Conservation (phyloP, 352 stramenopile species). For the Pythium guiyangense region DNA sequence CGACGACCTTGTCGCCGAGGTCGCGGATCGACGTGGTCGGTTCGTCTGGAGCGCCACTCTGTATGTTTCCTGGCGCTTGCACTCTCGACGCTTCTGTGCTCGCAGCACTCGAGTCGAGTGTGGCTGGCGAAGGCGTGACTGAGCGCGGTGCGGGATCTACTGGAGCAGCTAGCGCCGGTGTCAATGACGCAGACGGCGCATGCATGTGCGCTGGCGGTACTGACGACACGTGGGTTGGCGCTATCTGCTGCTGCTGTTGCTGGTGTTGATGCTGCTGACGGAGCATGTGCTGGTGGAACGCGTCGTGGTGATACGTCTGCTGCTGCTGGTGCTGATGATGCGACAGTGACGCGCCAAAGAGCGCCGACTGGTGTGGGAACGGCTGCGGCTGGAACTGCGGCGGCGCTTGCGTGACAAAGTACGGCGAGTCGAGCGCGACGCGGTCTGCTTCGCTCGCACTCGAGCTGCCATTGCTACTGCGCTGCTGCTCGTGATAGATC, state of each 20-base stretch:
- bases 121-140: not conserved
- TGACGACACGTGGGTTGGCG: not conserved
- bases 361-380: not conserved
- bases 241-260: not conserved
- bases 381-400: slow-evolving; percentile 3
- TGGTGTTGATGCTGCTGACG: not conserved
- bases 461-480: not conserved
- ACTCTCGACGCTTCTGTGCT: not conserved
- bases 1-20: slow-evolving; percentile 14
- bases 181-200: too few species aligned
- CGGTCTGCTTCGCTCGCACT: not conserved
- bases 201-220: not conserved
- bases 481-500: slow-evolving; percentile 11
- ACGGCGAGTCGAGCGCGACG: not conserved
- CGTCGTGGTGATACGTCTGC: not conserved
- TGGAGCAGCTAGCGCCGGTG: too few species aligned
- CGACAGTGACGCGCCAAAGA: not conserved
- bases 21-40: slow-evolving; percentile 6
- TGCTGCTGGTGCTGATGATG: slow-evolving; percentile 2
- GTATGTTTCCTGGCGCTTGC: not conserved
- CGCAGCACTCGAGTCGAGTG: not conserved
- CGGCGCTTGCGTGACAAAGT: slow-evolving; percentile 3
- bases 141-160: too few species aligned
- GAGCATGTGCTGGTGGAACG: not conserved
- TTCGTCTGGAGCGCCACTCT: not conserved